Conservation (phyloP, 192 early-diverging fungal genomes). For the Mortierella antarctica region DNA sequence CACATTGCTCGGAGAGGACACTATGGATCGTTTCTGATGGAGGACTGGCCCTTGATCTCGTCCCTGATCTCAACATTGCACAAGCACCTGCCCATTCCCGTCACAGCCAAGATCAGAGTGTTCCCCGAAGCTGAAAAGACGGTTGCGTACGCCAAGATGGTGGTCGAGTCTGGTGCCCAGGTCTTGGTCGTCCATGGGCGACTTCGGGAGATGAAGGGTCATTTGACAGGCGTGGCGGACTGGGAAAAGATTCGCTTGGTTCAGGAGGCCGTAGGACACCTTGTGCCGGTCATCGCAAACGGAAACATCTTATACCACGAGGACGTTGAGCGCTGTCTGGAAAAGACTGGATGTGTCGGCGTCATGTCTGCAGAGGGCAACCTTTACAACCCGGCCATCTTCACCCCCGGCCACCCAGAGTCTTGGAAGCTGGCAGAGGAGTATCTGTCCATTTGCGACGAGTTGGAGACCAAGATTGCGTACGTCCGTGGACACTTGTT, state of each 20-base stretch:
- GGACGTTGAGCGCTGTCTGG: slow-evolving; percentile 88
- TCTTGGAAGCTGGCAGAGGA: slow-evolving; percentile 86
- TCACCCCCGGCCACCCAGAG: slow-evolving; percentile 68
- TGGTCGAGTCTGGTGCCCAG: slow-evolving; percentile 91
- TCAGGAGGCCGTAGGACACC: slow-evolving; percentile 74
- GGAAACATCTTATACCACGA: slow-evolving; percentile 95
- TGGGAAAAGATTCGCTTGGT: slow-evolving; percentile 93
- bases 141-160: slow-evolving; percentile 93
- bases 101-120: slow-evolving; percentile 96
- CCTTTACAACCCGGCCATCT: slow-evolving; percentile 91
- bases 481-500: slow-evolving; percentile 91
- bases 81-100: slow-evolving; percentile 84
- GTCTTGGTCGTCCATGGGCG: slow-evolving; percentile 95
- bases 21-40: slow-evolving; percentile 95
- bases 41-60: slow-evolving; percentile 89
- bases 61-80: slow-evolving; percentile 71
- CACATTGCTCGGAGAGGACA: slow-evolving; percentile 90
- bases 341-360: slow-evolving; percentile 86
- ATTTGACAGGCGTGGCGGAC: slow-evolving; percentile 95
- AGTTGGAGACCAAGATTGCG: slow-evolving; percentile 66
- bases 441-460: slow-evolving; percentile 88
- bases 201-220: slow-evolving; percentile 94
- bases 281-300: slow-evolving; percentile 94
- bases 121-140: slow-evolving; percentile 91
- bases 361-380: slow-evolving; percentile 95